Evolutionary conservation across 768 basidiomycete species (phyloP).

Genomic region (Clathrus columnatus): DNA sequence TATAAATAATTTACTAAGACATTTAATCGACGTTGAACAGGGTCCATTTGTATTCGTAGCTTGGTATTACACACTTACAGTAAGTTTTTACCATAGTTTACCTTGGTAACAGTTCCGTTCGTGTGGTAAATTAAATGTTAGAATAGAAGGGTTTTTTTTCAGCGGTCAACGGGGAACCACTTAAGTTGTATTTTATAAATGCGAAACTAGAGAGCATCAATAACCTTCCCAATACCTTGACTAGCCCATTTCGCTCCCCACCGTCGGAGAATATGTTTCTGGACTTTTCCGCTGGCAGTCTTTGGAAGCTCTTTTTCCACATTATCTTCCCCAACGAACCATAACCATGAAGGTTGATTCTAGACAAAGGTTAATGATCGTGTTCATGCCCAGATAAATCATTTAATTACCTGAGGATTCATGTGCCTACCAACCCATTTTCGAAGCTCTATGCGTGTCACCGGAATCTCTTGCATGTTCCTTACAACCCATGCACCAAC

Average conservation of each 20-base stretch:
- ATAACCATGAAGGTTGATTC: slow-evolving; percentile 78
- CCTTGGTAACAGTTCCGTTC: no score
- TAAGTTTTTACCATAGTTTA: no score
- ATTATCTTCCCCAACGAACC: slow-evolving; percentile 69
- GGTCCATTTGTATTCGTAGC: no score
- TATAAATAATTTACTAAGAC: no score
- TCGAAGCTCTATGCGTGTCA: slow-evolving; percentile 44
- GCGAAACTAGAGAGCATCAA: no score
- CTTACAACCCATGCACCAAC: slow-evolving; percentile 74
- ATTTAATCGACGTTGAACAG: no score
- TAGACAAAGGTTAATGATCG: slow-evolving; percentile 20
- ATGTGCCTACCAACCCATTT: slow-evolving; percentile 45
- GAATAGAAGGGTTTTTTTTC: no score
- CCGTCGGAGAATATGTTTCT: slow-evolving; percentile 66
- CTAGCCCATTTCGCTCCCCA: slow-evolving; percentile 32
- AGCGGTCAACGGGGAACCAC: no score
- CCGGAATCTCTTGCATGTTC: slow-evolving; percentile 11
- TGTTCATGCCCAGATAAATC: not conserved
- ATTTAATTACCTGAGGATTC: slow-evolving; percentile 67
- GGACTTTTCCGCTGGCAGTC: slow-evolving; percentile 82
- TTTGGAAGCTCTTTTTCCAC: slow-evolving; percentile 56
- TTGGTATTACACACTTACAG: no score
- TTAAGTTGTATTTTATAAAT: no score
- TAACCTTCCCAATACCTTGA: slow-evolving; percentile 5
- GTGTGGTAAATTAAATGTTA: no score